Base-by-base conservation (phyloP, 148 eudicot species). In the Vaccinium corymbosum region DNA sequence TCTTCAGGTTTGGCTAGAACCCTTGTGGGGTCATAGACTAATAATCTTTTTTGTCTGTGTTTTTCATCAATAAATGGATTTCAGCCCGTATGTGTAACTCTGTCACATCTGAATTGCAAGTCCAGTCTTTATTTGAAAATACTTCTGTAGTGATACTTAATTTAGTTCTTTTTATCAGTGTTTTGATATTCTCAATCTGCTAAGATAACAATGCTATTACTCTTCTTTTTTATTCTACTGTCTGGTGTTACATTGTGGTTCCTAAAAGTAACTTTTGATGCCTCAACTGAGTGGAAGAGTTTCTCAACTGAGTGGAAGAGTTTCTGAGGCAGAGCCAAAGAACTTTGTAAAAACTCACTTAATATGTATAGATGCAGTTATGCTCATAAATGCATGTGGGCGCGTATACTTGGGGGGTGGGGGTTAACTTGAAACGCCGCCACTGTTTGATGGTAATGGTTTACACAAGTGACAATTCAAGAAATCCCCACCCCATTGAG, bases 1-100 rank as follows among this genome's bases (percentile, higher is more conserved):
- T 49, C 87, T 66, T 92, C 79, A 90, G 83, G 88, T 81, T 59
- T 82, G 82, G 50, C 17, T 84, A 74, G 35, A 84, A 53, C 25
- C 48, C 27, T 51, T 35, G 1, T 48, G 20, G 32, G 7, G 14
- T 76, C 7, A 14, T 42, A 42, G 6, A 42, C 46, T 42, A 3
- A 42, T 76, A n/a, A 49, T 49, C 52, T 76, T 48, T 16, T 20
- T n/a, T 49, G 2, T 78, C 35, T 50, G 2, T 52, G 12, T 78
- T 78, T 52, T 78, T 20, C 35, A 25, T 25, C 7, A 76, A n/a
- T 48, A n/a, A 48, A 49, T 49, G 35, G 16, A 49, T 76, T 49
- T 49, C 53, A 49, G 7, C 11, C 55, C 14, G 10, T 42, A 20
- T 75, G 27, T 75, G 10, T 46, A 12, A 50, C 12, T 52, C 19